Conservation (phyloP, 495 filamentous ascomycete genomes). For the Penicillium pancosmium region DNA sequence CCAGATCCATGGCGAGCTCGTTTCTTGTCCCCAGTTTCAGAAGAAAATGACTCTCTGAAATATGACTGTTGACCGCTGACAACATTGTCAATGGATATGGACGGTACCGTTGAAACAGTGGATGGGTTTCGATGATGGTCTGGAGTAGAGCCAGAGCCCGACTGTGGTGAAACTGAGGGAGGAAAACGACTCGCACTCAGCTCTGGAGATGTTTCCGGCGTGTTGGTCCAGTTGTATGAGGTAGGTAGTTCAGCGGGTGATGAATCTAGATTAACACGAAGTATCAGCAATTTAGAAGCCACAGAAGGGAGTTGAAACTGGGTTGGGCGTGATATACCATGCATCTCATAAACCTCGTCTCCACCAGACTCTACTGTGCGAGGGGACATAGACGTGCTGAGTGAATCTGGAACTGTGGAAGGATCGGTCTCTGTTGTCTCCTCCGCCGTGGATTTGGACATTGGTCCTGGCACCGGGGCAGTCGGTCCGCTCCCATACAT, state of each 20-base stretch:
- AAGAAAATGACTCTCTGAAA: conserved; percentile 19
- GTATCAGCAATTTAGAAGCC: background rate
- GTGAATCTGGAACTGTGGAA: conserved; percentile 23
- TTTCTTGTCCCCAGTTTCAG: background rate
- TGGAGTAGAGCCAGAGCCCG: background rate
- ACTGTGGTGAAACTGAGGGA: background rate
- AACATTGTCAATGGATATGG: conserved; percentile 24
- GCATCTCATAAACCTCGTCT: conserved; percentile 25
- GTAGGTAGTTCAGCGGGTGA: conserved; percentile 26
- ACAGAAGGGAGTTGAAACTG: background rate
- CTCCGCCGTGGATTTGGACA: conserved; percentile 16
- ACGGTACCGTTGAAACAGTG: conserved; percentile 8
- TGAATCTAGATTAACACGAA: conserved; percentile 14
- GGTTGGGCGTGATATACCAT: conserved; percentile 13
- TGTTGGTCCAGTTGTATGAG: conserved; percentile 9
- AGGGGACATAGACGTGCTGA: conserved; percentile 19
- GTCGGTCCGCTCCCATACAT: conserved; percentile 20
- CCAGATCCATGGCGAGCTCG: conserved; percentile 19
- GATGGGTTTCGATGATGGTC: conserved; percentile 15
- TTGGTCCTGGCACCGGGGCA: conserved; percentile 14
- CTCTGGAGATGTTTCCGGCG: background rate
- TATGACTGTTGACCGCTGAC: conserved; percentile 12
- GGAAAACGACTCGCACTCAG: background rate
- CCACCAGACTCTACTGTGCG: conserved; percentile 28
- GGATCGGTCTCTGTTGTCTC: conserved; percentile 3